Percentiles rank a stretch among this genome's conserved stretches.
Evolutionary conservation across 1,284 basidiomycete species (phyloP).

Genomic region (Naganishia sp.): DNA sequence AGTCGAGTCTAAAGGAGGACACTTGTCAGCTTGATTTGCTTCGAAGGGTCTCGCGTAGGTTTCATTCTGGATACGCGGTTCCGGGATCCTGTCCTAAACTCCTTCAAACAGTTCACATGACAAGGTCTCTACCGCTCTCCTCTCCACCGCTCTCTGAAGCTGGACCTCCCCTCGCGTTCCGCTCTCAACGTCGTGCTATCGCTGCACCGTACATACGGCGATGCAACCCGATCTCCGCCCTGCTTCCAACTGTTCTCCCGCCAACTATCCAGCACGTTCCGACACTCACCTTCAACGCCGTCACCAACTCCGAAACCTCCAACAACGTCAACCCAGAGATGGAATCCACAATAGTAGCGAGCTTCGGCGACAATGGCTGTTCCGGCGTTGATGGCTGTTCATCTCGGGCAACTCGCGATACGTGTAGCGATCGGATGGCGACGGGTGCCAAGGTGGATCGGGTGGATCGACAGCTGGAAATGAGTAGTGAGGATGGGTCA

Average conservation of each 20-base stretch:
- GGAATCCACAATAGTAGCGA: constrained; percentile 85
- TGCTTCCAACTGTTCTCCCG: neutral
- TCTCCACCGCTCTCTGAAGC: too few species aligned
- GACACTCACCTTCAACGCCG: constrained; percentile 75
- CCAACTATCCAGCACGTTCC: neutral
- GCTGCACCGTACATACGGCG: too few species aligned
- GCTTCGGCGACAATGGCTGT: constrained; percentile 57
- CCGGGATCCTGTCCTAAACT: neutral
- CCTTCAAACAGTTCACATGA: neutral
- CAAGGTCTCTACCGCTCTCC: neutral
- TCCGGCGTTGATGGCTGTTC: constrained; percentile 24
- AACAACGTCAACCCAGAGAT: constrained; percentile 87
- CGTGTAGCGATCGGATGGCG: constrained; percentile 22
- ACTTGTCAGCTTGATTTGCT: neutral
- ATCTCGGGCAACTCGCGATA: constrained; percentile 21
- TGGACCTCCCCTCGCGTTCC: too few species aligned
- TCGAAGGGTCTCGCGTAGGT: too few species aligned
- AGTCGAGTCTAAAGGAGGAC: constrained; percentile 67
- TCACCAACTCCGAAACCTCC: constrained; percentile 95
- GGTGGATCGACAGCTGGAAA: constrained; percentile 18
- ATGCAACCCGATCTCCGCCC: neutral
- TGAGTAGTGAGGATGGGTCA: neutral
- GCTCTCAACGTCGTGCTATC: too few species aligned
- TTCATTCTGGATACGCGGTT: neutral
- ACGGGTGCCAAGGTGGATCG: constrained; percentile 18